Base-by-base conservation (phyloP, 176 grass and related monocot species). In the Oryza meridionalis region DNA sequence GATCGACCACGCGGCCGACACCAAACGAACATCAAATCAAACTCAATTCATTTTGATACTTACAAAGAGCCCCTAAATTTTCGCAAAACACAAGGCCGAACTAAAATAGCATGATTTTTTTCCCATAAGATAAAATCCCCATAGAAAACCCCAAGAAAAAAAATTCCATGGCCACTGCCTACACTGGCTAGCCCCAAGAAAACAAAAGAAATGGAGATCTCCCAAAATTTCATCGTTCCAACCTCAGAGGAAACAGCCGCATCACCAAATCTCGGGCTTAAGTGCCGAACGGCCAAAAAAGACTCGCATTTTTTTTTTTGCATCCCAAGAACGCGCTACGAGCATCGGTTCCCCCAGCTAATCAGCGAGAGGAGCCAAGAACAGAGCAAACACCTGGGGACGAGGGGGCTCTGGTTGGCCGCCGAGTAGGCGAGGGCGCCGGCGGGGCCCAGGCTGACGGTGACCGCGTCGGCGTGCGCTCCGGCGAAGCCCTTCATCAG, bases 351-450 rank as follows among this genome's bases (percentile, higher is more conserved):
- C 6, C 25, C 14, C 14, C 0, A 11, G 47, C 15, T 7, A 42
- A 26, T 65, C 75, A 22, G 72, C 61, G 25, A 86, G 55, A 19
- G 35, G 35, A 65, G 0, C 6, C 7, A 69, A 47, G 33, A 59
- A 78, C 0, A 21, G 53, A 40, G 33, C 58, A 22, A 22, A 43
- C 73, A 95, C 91, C 92, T 93, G 25, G 95, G 89, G 21, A 93
- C 87, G 17, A 98, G 88, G 9, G 87, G 92, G 87, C 77, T 98
- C 65, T 90, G 85, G 68, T 90, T 91, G 61, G 65, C 82, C 11
- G 76, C 50, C 21, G 91, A 85, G 81, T 93, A 92, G 9, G 90
- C 91, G 33, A 98, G 84, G 77, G 91, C 92, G 24, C 91, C 92
- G 16, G 91, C 77, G 12, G 95, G 50, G 7, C 89, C 92, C 15